Conservation (phyloP, 305 asterid genomes). For the Withania somnifera region DNA sequence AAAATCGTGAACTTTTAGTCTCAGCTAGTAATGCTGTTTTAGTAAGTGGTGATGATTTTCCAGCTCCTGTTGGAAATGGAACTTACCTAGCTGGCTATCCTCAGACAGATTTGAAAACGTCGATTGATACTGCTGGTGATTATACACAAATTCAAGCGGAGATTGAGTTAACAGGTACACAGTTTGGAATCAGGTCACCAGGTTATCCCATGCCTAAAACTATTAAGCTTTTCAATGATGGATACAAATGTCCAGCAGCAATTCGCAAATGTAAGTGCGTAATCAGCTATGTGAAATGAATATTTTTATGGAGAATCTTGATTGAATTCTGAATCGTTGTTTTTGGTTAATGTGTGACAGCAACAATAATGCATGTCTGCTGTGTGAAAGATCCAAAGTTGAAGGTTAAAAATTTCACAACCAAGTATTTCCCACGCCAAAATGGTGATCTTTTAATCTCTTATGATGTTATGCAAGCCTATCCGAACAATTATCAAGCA, state of each 20-base stretch:
- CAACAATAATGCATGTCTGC: constrained; percentile 29
- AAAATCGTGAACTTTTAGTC: constrained; percentile 25
- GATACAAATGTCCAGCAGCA: constrained; percentile 28
- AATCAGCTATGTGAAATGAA: neutral
- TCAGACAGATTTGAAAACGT: constrained; percentile 26
- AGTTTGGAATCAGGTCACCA: constrained; percentile 28
- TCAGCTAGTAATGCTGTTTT: constrained; percentile 24
- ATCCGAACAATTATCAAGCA: constrained; percentile 37
- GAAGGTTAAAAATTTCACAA: constrained; percentile 18
- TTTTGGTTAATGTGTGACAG: constrained; percentile 9
- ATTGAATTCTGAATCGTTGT: neutral
- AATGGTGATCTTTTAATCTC: constrained; percentile 50
- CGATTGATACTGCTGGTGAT: constrained; percentile 32
- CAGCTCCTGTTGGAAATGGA: constrained; percentile 30
- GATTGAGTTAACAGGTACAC: constrained; percentile 23
- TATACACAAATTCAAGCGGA: constrained; percentile 19
- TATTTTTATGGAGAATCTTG: neutral
- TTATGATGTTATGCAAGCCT: constrained; percentile 45
- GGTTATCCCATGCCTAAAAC: constrained; percentile 35
- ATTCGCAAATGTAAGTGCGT: neutral
- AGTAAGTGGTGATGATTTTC: constrained; percentile 20
- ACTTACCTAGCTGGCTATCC: constrained; percentile 32
- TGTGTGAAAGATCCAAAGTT: constrained; percentile 30
- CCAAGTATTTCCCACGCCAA: constrained; percentile 31
- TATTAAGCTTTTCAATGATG: constrained; percentile 30